phyloP scores from a whole-genome alignment of 2,329 filamentous ascomycete genomes.

The Fusarium nematophilum region DNA sequence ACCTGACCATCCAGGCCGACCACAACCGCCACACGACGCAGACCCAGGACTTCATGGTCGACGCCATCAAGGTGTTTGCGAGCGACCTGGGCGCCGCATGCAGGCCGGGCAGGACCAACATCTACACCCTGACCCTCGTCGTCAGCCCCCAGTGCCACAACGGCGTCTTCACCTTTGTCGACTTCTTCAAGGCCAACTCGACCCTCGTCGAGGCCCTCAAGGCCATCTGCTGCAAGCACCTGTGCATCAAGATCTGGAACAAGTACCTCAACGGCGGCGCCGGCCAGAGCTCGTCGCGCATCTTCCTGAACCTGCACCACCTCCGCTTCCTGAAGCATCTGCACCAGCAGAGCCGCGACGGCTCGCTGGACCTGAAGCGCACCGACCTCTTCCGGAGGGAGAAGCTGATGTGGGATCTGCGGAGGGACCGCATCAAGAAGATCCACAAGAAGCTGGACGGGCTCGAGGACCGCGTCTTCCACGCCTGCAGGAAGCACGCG shows the following conservation, averaged over 20 bases:
- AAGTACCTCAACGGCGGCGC: slow-evolving; percentile 25
- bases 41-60: slow-evolving; percentile 47
- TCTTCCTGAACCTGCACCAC: slow-evolving; percentile 25
- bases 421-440: neutral
- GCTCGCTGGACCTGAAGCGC: slow-evolving; percentile 8
- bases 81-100: neutral
- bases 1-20: slow-evolving; percentile 57
- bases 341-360: neutral
- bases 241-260: slow-evolving; percentile 51
- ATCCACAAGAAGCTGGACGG: slow-evolving; percentile 4
- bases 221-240: slow-evolving; percentile 49
- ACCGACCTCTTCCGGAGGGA: slow-evolving; percentile 19
- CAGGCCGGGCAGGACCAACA: slow-evolving; percentile 31
- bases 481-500: slow-evolving; percentile 26
- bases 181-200: slow-evolving; percentile 49
- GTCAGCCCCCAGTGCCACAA: slow-evolving; percentile 46
- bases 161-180: slow-evolving; percentile 48
- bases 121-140: slow-evolving; percentile 58
- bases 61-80: slow-evolving; percentile 53
- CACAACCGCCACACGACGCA: slow-evolving; percentile 48
- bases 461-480: slow-evolving; percentile 14
- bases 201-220: slow-evolving; percentile 47
- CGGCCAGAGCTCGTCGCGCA: neutral
- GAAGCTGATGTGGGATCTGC: slow-evolving; percentile 9
- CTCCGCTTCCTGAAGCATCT: slow-evolving; percentile 25